Base-by-base conservation (phyloP, 106 monocot genomes). In the Dioscorea dumetorum region DNA sequence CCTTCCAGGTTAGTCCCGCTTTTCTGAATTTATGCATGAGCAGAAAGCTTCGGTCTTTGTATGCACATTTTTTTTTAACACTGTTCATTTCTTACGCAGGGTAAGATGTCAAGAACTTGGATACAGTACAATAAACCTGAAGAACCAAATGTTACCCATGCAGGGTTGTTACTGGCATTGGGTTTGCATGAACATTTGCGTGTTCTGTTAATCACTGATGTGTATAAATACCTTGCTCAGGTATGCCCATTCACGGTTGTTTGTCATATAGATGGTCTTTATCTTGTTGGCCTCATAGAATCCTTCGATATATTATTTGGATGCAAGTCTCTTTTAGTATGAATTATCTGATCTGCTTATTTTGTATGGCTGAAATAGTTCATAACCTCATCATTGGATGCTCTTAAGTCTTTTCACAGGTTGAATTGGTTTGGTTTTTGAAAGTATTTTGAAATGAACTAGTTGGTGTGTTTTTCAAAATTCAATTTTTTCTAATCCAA, bases 41-140 rank as follows among this genome's bases (percentile, higher is more conserved):
- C 19, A 35, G 21, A 48, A 2, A 21, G 11, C 13, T 58, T 22
- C 1, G 58, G 58, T 58, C 22, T 58, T 14, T 57, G 10, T 10
- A 2, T 41, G 41, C 41, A 41, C 41, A 41, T 2, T 41, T 10
- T n/a, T n/a, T n/a, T 54, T 54, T 4, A 19, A 54, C 15, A 19
- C 14, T 13, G 19, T 69, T 79, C 62, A 24, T 4, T 21, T 61
- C 20, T 60, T 69, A 18, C 73, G 59, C 72, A 97, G 97, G 92
- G 82, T 12, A 92, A 97, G 70, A 81, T 97, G 79, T 86, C 86
- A 67, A 92, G 87, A 72, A 82, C 88, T 17, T 97, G 97, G 97
- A 92, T 97, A 71, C 74, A 68, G 6, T 97, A 97, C 58, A 97
- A 97, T 58, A 89, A 73, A 67, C 97, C 97, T 64, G 76, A 74